These are phyloP conservation scores for Colletotrichum sp. DNA, from an alignment of 2,329 filamentous ascomycete genomes.

Conservation along the genomic window DNA sequence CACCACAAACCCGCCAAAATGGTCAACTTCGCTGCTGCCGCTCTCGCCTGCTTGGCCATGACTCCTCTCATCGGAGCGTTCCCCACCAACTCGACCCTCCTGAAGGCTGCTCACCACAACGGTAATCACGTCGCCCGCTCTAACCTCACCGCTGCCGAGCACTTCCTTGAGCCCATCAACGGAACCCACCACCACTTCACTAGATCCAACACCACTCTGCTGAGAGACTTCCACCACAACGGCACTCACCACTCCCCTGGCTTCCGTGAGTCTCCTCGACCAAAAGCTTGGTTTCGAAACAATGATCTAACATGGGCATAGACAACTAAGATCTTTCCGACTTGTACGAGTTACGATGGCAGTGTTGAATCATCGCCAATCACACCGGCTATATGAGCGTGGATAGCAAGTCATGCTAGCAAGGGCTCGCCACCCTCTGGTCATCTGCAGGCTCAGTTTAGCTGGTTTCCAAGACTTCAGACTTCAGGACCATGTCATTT, in stretches of 20 bases:
- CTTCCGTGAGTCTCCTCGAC: not conserved
- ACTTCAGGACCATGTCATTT: not conserved
- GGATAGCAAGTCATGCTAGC: not conserved
- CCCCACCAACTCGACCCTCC: not conserved
- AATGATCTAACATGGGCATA: not conserved
- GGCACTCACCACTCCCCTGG: not conserved
- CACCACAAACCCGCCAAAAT: not conserved
- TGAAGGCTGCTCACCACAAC: not conserved
- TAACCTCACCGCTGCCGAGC: not conserved
- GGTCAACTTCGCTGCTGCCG: not conserved
- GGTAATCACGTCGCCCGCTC: not conserved
- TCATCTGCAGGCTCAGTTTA: not conserved
- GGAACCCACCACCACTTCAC: not conserved
- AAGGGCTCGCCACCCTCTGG: not conserved
- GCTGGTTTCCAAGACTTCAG: not conserved
- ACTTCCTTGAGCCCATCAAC: not conserved
- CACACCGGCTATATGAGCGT: not conserved
- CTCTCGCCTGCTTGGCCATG: not conserved
- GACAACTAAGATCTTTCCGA: not conserved
- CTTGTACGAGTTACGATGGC: not conserved
- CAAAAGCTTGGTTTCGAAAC: fast-evolving
- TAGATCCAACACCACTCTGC: not conserved
- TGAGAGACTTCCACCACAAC: not conserved
- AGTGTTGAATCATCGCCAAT: not conserved
- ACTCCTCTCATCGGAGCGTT: not conserved